Evolutionary conservation across 2,329 filamentous ascomycete species (phyloP).

Genomic region (Erysiphe neolycopersici): DNA sequence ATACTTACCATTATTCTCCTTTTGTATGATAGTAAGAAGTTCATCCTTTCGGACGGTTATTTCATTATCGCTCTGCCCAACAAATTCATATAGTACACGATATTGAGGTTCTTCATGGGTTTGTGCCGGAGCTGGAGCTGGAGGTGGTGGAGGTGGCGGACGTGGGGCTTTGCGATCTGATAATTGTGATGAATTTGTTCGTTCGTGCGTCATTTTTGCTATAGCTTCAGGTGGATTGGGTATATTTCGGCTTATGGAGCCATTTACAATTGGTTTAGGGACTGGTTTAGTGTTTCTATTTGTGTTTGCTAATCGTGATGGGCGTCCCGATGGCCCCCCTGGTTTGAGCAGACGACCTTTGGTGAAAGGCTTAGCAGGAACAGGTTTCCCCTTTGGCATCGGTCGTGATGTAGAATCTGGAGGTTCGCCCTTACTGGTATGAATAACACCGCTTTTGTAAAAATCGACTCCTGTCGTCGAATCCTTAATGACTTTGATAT

Average conservation of each 20-base stretch:
- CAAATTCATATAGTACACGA: constrained; percentile 82
- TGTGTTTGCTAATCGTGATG: constrained; percentile 36
- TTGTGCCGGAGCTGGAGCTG: constrained; percentile 38
- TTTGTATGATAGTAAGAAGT: constrained; percentile 69
- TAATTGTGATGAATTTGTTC: constrained; percentile 26
- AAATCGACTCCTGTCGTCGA: constrained; percentile 48
- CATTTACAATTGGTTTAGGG: constrained; percentile 4
- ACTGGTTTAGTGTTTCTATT: constrained; percentile 13
- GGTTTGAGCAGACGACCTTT: constrained; percentile 79
- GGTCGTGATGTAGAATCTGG: constrained; percentile 59
- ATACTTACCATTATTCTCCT: constrained; percentile 70
- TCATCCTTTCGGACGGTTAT: constrained; percentile 57
- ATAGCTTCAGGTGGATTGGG: constrained; percentile 12
- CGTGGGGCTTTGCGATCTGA: constrained; percentile 20
- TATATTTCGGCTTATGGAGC: constrained; percentile 5
- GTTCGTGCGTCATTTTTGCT: constrained; percentile 20
- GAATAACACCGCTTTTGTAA: constrained; percentile 84
- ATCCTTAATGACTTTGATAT: constrained; percentile 79
- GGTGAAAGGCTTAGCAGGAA: constrained; percentile 73
- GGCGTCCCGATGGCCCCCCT: constrained; percentile 59
- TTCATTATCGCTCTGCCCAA: constrained; percentile 61
- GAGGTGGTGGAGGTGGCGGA: constrained; percentile 24
- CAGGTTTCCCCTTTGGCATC: constrained; percentile 64
- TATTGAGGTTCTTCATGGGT: constrained; percentile 46
- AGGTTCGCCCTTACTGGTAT: constrained; percentile 63